Base-by-base conservation (phyloP, 495 filamentous ascomycete genomes). In the Tirmania nivea region DNA sequence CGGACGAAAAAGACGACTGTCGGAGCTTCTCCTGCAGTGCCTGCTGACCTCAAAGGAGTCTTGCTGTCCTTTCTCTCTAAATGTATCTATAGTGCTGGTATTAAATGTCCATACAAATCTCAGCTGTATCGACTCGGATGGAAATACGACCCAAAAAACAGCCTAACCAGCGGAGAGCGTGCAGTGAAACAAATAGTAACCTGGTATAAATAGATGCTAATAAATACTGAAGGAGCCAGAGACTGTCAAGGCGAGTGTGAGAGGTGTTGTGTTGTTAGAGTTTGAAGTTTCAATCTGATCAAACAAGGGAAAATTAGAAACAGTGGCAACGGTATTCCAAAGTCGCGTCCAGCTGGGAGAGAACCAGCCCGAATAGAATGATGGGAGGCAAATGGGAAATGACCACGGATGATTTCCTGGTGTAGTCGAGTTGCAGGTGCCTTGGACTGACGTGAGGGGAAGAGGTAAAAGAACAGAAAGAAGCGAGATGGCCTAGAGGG, bases 11-110 rank as follows among this genome's bases (percentile, higher is more conserved):
- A 55, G 58, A 55, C 61, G 60, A 54, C 56, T 37, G 60, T 64
- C 50, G 59, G 56, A 59, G 62, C 62, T 65, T 65, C 81, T 86
- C 80, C 84, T 85, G 84, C 83, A 88, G 84, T 77, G 74, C 83
- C 82, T 77, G 84, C 84, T 87, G 83, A 81, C 83, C 84, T 89
- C 79, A 81, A 82, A 82, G 79, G 77, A 83, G 77, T 61, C 65
- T 68, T 65, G 64, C 58, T 63, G 56, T 55, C 64, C 54, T 56
- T 48, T 12, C 54, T 20, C 20, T 50, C 16, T 20, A 19, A 20
- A 19, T 17, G 48, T 50, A 50, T 50, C 48, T 50, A 50, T 50
- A 19, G 12, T 50, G 48, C 48, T 19, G 21, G 48, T 45, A 45
- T 45, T 45, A 45, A 19, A 19, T 14, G 39, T 19, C 39, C 39